Conservation (phyloP, 2,329 filamentous ascomycete genomes). For the Sclerotinia subarctica region DNA sequence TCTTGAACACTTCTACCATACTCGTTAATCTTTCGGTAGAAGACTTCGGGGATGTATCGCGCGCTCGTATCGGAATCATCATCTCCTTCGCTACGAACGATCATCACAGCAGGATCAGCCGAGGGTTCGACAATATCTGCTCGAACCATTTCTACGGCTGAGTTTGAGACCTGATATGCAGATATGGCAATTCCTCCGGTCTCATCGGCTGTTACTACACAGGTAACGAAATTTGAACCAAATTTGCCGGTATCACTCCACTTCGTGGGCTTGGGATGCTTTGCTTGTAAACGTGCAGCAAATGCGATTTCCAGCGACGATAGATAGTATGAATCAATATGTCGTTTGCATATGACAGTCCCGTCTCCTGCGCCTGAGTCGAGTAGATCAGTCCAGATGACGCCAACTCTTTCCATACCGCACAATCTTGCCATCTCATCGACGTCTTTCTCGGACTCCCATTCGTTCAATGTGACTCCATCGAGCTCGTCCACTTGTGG, state of each 20-base stretch:
- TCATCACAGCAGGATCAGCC: constrained; percentile 87
- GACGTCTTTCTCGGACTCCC: constrained; percentile 79
- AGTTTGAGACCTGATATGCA: constrained; percentile 91
- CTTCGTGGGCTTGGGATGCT: constrained; percentile 85
- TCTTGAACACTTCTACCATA: constrained; percentile 95
- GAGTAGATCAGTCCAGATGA: constrained; percentile 91
- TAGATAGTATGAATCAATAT: constrained; percentile 87
- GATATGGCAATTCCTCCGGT: constrained; percentile 84
- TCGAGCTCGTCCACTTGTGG: constrained; percentile 88
- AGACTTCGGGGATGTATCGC: constrained; percentile 95
- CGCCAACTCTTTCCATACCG: constrained; percentile 82
- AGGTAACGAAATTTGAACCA: constrained; percentile 96
- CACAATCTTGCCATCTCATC: constrained; percentile 78
- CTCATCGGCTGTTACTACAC: constrained; percentile 90
- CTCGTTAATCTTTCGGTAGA: constrained; percentile 93
- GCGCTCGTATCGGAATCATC: constrained; percentile 65
- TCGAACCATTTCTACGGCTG: constrained; percentile 93
- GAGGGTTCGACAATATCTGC: constrained; percentile 95
- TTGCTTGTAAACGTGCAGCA: constrained; percentile 80
- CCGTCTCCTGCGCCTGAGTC: constrained; percentile 80
- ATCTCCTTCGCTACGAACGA: constrained; percentile 87
- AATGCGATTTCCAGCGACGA: constrained; percentile 91
- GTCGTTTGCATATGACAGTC: constrained; percentile 88
- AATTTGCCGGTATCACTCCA: constrained; percentile 96
- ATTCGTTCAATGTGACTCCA: constrained; percentile 78